Evolutionary conservation across 169 alveolate genomes (phyloP).

Genomic region (Plasmodium vinckei): DNA sequence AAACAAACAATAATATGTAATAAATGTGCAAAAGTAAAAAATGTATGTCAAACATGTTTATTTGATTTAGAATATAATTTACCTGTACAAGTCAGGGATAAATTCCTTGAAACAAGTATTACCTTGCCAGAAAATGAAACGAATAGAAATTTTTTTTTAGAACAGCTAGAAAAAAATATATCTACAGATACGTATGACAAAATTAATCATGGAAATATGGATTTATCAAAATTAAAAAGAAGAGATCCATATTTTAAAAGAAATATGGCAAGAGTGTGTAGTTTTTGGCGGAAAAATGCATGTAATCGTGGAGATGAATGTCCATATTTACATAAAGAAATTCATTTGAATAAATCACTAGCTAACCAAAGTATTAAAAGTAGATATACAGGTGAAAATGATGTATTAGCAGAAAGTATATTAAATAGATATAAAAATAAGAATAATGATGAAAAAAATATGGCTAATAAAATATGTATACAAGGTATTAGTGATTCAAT

Average conservation of each 20-base stretch:
- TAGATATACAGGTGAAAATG: slow-evolving; percentile 84
- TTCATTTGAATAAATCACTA: slow-evolving; percentile 80
- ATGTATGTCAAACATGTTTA: slow-evolving; percentile 98
- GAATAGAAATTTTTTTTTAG: slow-evolving; percentile 82
- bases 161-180: slow-evolving; percentile 79
- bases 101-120: slow-evolving; percentile 82
- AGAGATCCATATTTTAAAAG: slow-evolving; percentile 91
- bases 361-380: slow-evolving; percentile 82
- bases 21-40: slow-evolving; percentile 97
- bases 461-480: slow-evolving; percentile 44
- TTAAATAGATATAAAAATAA: slow-evolving; percentile 42
- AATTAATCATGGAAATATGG: slow-evolving; percentile 53
- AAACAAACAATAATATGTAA: slow-evolving; percentile 97
- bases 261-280: slow-evolving; percentile 94
- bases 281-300: slow-evolving; percentile 93
- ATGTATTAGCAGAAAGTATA: slow-evolving; percentile 82
- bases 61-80: slow-evolving; percentile 97
- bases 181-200: slow-evolving; percentile 46
- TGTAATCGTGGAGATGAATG: slow-evolving; percentile 96
- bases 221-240: slow-evolving; percentile 86
- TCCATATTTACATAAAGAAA: slow-evolving; percentile 90
- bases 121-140: slow-evolving; percentile 83
- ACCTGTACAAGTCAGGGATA: slow-evolving; percentile 96
- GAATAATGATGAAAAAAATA: slow-evolving; percentile 21
- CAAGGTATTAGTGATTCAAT: slow-evolving; percentile 64